Evolutionary conservation across 1,284 basidiomycete species (phyloP).

Genomic region (Apiotrichum domesticum): DNA sequence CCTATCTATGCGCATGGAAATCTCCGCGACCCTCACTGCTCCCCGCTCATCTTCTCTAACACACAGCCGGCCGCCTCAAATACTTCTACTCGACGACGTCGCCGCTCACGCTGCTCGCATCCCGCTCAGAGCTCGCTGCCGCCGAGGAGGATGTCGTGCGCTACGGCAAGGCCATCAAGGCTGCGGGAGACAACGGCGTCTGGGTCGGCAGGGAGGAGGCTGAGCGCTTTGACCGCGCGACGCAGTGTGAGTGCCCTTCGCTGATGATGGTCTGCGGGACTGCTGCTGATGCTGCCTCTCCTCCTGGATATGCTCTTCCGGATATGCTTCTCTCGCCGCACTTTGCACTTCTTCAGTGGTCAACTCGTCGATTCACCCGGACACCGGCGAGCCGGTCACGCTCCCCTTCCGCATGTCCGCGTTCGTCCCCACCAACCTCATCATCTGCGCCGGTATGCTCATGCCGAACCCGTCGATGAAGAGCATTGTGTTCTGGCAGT

Average conservation of each 20-base stretch:
- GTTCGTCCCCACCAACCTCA: slow-evolving; percentile 54
- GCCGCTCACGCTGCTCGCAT: slow-evolving; percentile 52
- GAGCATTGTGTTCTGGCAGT: slow-evolving; percentile 53
- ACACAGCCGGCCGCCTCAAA: slow-evolving; percentile 47
- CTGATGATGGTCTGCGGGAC: neutral
- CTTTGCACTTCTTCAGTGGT: slow-evolving; percentile 30
- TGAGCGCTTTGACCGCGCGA: slow-evolving; percentile 45
- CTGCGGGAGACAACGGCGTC: slow-evolving; percentile 33
- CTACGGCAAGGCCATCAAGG: slow-evolving; percentile 42
- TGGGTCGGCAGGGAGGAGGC: slow-evolving; percentile 38
- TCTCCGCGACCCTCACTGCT: neutral
- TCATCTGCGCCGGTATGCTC: slow-evolving; percentile 48
- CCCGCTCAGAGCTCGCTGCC: slow-evolving; percentile 37
- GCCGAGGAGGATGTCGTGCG: slow-evolving; percentile 42
- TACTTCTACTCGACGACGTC: slow-evolving; percentile 53
- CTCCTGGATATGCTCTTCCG: neutral
- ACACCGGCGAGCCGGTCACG: slow-evolving; percentile 49
- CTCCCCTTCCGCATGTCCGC: slow-evolving; percentile 53
- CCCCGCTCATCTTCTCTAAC: neutral
- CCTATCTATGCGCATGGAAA: neutral
- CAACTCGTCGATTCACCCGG: slow-evolving; percentile 50
- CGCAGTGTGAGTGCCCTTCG: slow-evolving; percentile 44
- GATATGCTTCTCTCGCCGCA: neutral
- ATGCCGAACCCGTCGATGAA: slow-evolving; percentile 46
- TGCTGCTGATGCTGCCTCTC: neutral